These are phyloP conservation scores for Rhynchospora breviuscula DNA, from an alignment of 176 grass and related monocot species.

Conservation along the genomic window DNA sequence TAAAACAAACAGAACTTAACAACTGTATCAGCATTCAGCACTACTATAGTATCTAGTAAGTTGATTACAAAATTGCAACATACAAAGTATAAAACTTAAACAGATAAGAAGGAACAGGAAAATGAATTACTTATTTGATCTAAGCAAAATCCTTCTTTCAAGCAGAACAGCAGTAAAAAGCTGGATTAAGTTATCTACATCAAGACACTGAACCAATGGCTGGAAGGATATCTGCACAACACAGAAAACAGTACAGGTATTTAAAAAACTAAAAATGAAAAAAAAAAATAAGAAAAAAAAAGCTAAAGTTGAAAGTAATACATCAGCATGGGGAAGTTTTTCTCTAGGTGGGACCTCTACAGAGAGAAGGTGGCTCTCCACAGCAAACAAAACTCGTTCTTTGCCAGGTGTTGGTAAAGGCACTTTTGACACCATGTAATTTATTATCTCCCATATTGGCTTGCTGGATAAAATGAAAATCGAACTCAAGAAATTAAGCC, in stretches of 20 bases:
- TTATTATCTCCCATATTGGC: constrained; percentile 85
- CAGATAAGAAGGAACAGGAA: constrained; percentile 29
- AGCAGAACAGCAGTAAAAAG: constrained; percentile 96
- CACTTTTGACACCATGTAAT: constrained; percentile 90
- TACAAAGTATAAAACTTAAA: constrained; percentile 22
- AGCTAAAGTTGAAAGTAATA: constrained; percentile 20
- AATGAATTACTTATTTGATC: constrained; percentile 86
- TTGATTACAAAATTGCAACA: neutral
- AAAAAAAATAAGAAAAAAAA: neutral
- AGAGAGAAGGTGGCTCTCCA: constrained; percentile 90
- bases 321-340: constrained; percentile 92
- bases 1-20: neutral
- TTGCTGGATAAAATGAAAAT: constrained; percentile 52
- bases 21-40: neutral
- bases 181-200: constrained; percentile 96
- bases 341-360: constrained; percentile 80
- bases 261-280: constrained; percentile 13
- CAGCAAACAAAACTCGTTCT: constrained; percentile 85
- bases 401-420: constrained; percentile 95
- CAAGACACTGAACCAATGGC: constrained; percentile 86
- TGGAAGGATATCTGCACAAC: constrained; percentile 92
- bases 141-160: constrained; percentile 98
- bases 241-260: constrained; percentile 30
- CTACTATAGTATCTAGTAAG: neutral
- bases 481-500: neutral